Evolutionary conservation across 805 yeast genomes (phyloP).

Genomic region (Pichia sporocuriosa): DNA sequence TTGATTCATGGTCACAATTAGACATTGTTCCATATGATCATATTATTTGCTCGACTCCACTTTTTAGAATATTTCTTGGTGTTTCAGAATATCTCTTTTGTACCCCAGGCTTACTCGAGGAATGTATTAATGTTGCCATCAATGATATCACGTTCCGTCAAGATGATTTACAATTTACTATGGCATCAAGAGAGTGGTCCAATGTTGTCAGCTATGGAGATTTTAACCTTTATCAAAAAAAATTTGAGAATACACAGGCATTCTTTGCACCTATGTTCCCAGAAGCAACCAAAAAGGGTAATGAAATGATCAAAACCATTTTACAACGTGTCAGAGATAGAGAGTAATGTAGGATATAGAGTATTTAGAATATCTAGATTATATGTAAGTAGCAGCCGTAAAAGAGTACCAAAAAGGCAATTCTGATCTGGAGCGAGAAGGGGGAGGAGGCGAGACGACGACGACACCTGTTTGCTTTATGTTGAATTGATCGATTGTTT

Average conservation of each 20-base stretch:
- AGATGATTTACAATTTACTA: slow-evolving; percentile 88
- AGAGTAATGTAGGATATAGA: slow-evolving; percentile 8
- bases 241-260: slow-evolving; percentile 73
- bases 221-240: slow-evolving; percentile 60
- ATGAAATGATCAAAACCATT: slow-evolving; percentile 87
- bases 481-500: too few relatives aligned
- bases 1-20: slow-evolving; percentile 84
- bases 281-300: slow-evolving; percentile 84
- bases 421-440: too few relatives aligned
- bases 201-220: slow-evolving; percentile 69
- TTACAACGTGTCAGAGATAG: slow-evolving; percentile 31
- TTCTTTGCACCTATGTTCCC: slow-evolving; percentile 82
- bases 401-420: too few relatives aligned
- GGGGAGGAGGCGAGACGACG: too few relatives aligned
- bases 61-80: slow-evolving; percentile 87
- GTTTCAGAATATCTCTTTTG: slow-evolving; percentile 89
- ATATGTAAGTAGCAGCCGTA: too few relatives aligned
- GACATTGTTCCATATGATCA: slow-evolving; percentile 93
- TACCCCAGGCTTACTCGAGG: slow-evolving; percentile 75
- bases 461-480: too few relatives aligned
- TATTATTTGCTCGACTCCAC: slow-evolving; percentile 92
- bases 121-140: slow-evolving; percentile 67
- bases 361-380: too few relatives aligned
- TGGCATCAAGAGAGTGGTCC: slow-evolving; percentile 89
- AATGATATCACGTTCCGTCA: slow-evolving; percentile 62